phyloP scores from a whole-genome alignment of 441 rosid species.

The Pelargonium australe region DNA sequence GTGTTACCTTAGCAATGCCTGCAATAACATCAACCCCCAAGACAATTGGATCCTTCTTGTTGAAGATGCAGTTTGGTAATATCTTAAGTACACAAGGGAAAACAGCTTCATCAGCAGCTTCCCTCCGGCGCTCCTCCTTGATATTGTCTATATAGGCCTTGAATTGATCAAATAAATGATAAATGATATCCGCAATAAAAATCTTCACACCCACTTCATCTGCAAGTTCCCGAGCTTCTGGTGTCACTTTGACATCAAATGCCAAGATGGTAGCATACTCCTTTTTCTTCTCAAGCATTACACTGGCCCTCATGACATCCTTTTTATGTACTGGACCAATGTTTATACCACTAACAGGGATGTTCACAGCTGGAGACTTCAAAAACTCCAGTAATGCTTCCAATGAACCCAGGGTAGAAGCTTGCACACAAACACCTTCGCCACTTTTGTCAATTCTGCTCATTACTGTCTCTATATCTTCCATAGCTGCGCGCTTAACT shows the following conservation, averaged over 20 bases:
- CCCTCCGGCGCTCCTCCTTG: constrained; percentile 90
- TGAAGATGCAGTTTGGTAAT: constrained; percentile 70
- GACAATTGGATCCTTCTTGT: constrained; percentile 85
- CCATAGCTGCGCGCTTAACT: constrained; percentile 58
- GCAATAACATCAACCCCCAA: constrained; percentile 86
- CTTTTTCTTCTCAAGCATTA: constrained; percentile 94
- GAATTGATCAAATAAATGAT: constrained; percentile 88
- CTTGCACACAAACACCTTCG: constrained; percentile 92
- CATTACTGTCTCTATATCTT: constrained; percentile 82
- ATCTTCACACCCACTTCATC: constrained; percentile 85
- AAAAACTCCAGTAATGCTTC: constrained; percentile 91
- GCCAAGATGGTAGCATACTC: constrained; percentile 90
- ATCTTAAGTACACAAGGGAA: constrained; percentile 86
- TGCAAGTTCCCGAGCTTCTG: constrained; percentile 83
- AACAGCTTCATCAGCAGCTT: constrained; percentile 88
- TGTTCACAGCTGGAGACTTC: constrained; percentile 72
- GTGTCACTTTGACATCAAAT: constrained; percentile 86
- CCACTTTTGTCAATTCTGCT: constrained; percentile 80
- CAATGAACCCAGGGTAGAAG: constrained; percentile 89
- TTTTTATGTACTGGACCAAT: constrained; percentile 91
- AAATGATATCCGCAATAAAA: constrained; percentile 88
- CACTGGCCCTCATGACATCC: constrained; percentile 89
- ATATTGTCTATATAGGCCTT: constrained; percentile 75
- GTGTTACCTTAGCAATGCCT: constrained; percentile 72
- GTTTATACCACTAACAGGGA: constrained; percentile 87